A percentile compares a stretch with the other conserved stretches of the same genome.
These are phyloP conservation scores for Cairneyella variabilis DNA, from an alignment of 495 filamentous ascomycete species.

Conservation along the genomic window DNA sequence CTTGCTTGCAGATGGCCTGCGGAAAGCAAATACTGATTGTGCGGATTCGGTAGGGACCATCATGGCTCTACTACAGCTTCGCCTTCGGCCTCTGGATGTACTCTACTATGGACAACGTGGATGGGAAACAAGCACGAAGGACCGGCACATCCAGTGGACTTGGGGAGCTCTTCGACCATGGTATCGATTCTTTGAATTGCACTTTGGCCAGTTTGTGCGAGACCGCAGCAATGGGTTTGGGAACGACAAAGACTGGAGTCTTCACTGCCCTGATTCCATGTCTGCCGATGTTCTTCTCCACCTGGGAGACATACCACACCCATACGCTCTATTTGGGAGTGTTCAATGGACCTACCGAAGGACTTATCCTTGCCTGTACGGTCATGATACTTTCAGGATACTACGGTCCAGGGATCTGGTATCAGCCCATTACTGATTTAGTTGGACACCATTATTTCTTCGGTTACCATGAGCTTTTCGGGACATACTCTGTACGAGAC, in stretches of 20 bases:
- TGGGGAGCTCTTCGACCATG: conserved; percentile 97
- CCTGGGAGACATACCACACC: conserved; percentile 98
- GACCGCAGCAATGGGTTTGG: conserved; percentile 87
- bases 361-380: conserved; percentile 78
- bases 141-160: conserved; percentile 93
- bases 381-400: conserved; percentile 84
- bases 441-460: conserved; percentile 52
- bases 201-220: conserved; percentile 85
- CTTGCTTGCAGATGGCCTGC: background rate
- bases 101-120: conserved; percentile 97
- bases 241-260: conserved; percentile 73
- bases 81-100: conserved; percentile 96
- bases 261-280: conserved; percentile 90
- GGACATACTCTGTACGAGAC: conserved; percentile 51
- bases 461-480: conserved; percentile 32
- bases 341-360: conserved; percentile 96
- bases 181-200: conserved; percentile 96
- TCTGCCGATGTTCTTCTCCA: conserved; percentile 98
- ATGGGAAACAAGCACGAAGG: conserved; percentile 93
- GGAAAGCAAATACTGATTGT: conserved; percentile 1
- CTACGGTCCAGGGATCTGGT: conserved; percentile 88
- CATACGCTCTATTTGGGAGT: conserved; percentile 96
- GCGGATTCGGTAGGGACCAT: conserved; percentile 58
- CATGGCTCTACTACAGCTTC: conserved; percentile 94
- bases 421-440: conserved; percentile 61